Evolutionary conservation across 73 alveolate genomes (phyloP).

Genomic region (Paramecium pentaurelia): DNA sequence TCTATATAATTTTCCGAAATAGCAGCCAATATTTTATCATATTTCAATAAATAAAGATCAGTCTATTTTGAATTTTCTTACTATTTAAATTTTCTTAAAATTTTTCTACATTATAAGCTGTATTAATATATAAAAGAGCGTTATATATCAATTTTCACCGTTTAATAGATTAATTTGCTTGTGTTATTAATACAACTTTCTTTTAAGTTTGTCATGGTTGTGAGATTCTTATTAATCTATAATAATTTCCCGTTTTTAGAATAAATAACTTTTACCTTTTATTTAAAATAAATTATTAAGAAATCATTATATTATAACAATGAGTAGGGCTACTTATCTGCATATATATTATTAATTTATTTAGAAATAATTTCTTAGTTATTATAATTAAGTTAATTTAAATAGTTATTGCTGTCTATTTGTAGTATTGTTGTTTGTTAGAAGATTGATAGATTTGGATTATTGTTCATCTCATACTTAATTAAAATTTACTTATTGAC

Average conservation of each 20-base stretch:
- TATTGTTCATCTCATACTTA: not conserved
- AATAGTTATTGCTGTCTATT: not conserved
- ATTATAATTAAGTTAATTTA: not conserved
- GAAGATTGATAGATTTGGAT: not conserved
- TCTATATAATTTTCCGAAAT: not conserved
- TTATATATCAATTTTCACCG: not conserved
- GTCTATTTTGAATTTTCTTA: not conserved
- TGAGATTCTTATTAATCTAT: not conserved
- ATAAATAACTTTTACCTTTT: not conserved
- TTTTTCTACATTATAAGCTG: not conserved
- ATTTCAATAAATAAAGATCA: not conserved
- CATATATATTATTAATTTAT: too few species aligned
- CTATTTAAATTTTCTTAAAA: not conserved
- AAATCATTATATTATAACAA: not conserved
- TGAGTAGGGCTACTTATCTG: not conserved
- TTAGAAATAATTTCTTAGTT: not conserved
- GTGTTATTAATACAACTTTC: not conserved
- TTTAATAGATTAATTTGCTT: too few species aligned
- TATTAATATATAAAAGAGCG: not conserved
- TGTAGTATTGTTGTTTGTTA: not conserved
- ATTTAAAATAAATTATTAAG: not conserved
- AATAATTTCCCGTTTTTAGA: not conserved
- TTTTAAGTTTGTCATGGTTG: not conserved
- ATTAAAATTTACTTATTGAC: not conserved
- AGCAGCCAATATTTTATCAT: not conserved